phyloP scores from a whole-genome alignment of 192 early-diverging fungal species.

The Coemansia sp. region DNA sequence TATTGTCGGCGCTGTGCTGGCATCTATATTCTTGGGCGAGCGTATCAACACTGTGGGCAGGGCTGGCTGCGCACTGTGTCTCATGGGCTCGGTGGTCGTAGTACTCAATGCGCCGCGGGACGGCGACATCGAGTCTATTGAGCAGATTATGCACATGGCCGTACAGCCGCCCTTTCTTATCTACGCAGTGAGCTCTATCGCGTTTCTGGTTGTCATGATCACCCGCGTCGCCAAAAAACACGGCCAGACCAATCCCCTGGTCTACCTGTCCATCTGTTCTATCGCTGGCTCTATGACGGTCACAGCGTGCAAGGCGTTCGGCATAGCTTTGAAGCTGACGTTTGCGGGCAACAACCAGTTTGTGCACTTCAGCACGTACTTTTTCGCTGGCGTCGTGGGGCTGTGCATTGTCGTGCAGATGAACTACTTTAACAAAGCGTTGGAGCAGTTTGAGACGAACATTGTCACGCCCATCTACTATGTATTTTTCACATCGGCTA shows the following conservation, averaged over 20 bases:
- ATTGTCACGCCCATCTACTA: conserved; percentile 91
- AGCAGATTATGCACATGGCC: conserved; percentile 81
- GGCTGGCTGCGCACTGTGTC: conserved; percentile 87
- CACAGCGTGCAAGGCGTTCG: conserved; percentile 92
- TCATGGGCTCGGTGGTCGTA: conserved; percentile 87
- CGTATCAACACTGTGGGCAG: conserved; percentile 79
- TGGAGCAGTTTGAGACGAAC: conserved; percentile 92
- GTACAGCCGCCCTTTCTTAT: conserved; percentile 81
- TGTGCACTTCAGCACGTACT: conserved; percentile 84
- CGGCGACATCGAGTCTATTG: conserved; percentile 75
- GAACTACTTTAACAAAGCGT: conserved; percentile 98
- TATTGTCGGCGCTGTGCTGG: conserved; percentile 85
- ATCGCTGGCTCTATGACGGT: conserved; percentile 93
- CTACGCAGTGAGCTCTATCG: conserved; percentile 72
- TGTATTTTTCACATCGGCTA: conserved; percentile 94
- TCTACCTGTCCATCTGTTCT: conserved; percentile 96
- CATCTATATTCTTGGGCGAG: conserved; percentile 88
- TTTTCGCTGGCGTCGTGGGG: conserved; percentile 78
- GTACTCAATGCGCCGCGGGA: conserved; percentile 89
- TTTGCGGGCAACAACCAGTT: conserved; percentile 94
- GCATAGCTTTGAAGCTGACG: conserved; percentile 89
- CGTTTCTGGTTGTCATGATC: conserved; percentile 76
- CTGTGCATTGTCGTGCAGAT: conserved; percentile 92
- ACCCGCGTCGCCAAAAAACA: conserved; percentile 76
- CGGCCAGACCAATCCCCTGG: conserved; percentile 80